These are phyloP conservation scores for Lecanoromycetidae sp. DNA, from an alignment of 2,329 filamentous ascomycete genomes.

Conservation along the genomic window DNA sequence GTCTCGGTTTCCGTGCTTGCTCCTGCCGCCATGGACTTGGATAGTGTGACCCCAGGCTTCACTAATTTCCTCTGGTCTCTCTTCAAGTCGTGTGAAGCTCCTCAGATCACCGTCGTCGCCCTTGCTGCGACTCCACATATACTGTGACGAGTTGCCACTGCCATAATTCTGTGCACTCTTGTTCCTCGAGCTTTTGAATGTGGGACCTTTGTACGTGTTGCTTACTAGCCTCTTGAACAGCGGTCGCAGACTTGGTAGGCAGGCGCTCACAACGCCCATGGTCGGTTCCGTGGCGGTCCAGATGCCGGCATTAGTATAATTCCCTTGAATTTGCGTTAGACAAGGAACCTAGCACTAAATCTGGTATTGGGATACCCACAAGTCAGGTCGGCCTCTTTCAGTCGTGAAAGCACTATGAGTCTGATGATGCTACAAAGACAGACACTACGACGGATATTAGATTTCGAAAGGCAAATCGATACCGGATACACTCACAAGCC, in stretches of 20 bases:
- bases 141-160: not conserved
- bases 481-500: conserved; percentile 4
- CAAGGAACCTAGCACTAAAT: not conserved
- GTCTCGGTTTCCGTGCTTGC: not conserved
- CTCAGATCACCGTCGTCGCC: not conserved
- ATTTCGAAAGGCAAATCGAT: not conserved
- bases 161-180: not conserved
- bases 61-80: not conserved
- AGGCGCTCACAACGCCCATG: conserved; percentile 14
- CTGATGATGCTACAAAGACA: conserved; percentile 19
- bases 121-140: not conserved
- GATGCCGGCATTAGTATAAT: conserved; percentile 25
- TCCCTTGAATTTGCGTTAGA: conserved; percentile 9
- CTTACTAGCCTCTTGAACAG: conserved; percentile 3
- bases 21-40: conserved; percentile 1
- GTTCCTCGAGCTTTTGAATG: not conserved
- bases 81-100: not conserved
- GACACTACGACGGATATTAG: conserved; percentile 3
- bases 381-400: conserved; percentile 18
- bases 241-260: conserved; percentile 13
- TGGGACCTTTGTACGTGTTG: not conserved
- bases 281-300: conserved; percentile 12
- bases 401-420: conserved; percentile 17
- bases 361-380: conserved; percentile 11
- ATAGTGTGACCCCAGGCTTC: conserved; percentile 6